These are phyloP conservation scores for Fusarium concolor DNA, from an alignment of 2,329 filamentous ascomycete genomes.

Conservation along the genomic window DNA sequence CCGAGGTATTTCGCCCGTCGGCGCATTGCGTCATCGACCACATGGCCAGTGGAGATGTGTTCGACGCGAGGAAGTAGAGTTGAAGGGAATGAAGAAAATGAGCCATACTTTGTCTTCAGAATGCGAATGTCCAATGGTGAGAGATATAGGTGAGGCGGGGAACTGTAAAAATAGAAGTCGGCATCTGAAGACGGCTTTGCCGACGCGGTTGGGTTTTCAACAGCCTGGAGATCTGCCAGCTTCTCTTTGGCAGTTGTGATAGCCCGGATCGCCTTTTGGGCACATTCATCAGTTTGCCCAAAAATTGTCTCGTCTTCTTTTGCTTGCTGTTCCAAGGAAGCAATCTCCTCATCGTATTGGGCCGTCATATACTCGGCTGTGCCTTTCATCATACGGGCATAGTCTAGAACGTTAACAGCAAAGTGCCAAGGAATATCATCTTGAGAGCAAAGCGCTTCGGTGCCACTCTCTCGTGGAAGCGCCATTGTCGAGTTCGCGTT, in stretches of 20 bases:
- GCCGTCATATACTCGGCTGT: constrained; percentile 86
- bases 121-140: constrained; percentile 93
- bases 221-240: constrained; percentile 59
- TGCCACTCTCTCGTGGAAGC: constrained; percentile 82
- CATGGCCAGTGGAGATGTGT: constrained; percentile 87
- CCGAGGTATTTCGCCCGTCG: constrained; percentile 87
- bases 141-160: constrained; percentile 87
- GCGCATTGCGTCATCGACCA: constrained; percentile 85
- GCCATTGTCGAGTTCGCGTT: constrained; percentile 85
- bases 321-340: constrained; percentile 79
- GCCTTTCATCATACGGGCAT: constrained; percentile 94
- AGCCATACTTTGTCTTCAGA: constrained; percentile 86
- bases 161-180: constrained; percentile 88
- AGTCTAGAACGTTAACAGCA: constrained; percentile 92
- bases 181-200: constrained; percentile 52
- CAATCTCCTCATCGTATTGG: constrained; percentile 84
- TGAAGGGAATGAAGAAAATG: constrained; percentile 84
- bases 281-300: constrained; percentile 93
- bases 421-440: constrained; percentile 95
- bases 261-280: constrained; percentile 80
- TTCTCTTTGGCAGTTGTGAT: constrained; percentile 83
- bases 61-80: constrained; percentile 89
- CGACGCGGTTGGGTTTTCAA: constrained; percentile 27
- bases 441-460: constrained; percentile 73
- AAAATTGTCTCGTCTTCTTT: constrained; percentile 92